Evolutionary conservation across 1,139 yeast genomes (phyloP), one percentile per base, ranked within the genome.

Genomic region (Candida labiduridarum): DNA sequence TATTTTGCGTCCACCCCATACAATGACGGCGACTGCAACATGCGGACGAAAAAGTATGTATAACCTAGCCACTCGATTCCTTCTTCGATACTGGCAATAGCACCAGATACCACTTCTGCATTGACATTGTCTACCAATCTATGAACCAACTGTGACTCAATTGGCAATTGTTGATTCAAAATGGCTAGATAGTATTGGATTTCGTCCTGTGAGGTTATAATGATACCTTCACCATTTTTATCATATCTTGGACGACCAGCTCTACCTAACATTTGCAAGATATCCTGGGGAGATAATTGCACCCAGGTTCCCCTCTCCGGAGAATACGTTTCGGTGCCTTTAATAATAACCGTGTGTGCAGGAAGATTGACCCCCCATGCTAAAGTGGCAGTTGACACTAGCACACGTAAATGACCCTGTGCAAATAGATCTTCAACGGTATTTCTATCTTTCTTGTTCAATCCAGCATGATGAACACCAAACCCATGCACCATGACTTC

Each of bases 301-400:
- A 84, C 83, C 97, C 97, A 92, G 1, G 81, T 71, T 47, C 98
- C 97, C 55, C 82, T 82, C 59, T 88, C 95, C 0, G 99, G 97
- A 2, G 95, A 87, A 62, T 94, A 95, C 0, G 94, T 85, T 60
- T 91, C 96, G 0, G 99, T 94, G 0, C 98, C 99, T 62, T 94
- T 92, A 53, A 94, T 89, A 29, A 94, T 85, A 29, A 94, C 99
- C 0, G 97, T 90, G 59, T 94, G 97, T 0, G 98, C 98, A 1
- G 99, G 99, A 50, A 94, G 77, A 64, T 94, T 94, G 36, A 94
- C 98, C 77, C 99, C 99, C 99, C 98, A 94, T 0, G 99, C 98
- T 56, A 94, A 79, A 0, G 99, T 94, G 0, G 98, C 96, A 1
- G 99, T 94, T 0, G 96, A 90, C 1, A 92, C 96, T 48, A 94